Percentiles rank a stretch among this genome's conserved stretches.
These are phyloP conservation scores for Wickerhamiella alocasiicola DNA, from an alignment of 805 yeast genomes.

Conservation along the genomic window DNA sequence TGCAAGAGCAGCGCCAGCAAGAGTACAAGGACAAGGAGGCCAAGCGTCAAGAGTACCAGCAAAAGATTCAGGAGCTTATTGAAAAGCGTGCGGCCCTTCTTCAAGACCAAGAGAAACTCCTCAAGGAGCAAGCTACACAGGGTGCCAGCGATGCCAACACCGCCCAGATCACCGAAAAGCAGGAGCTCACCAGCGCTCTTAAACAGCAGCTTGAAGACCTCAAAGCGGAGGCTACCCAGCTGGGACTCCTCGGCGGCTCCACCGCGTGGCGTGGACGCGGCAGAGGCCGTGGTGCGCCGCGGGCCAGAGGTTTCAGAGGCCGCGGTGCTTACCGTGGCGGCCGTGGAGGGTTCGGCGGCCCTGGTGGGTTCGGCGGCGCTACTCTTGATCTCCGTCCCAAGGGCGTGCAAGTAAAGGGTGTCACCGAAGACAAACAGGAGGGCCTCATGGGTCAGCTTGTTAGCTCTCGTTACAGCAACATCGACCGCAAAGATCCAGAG, in stretches of 20 bases:
- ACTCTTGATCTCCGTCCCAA: constrained; percentile 31
- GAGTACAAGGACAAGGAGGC: constrained; percentile 31
- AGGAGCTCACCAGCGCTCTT: constrained; percentile 23
- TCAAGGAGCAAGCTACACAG: constrained; percentile 22
- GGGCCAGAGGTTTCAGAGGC: constrained; percentile 14
- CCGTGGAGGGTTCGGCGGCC: constrained; percentile 22
- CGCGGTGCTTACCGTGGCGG: constrained; percentile 19
- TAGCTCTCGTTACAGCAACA: constrained; percentile 16
- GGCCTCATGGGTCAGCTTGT: constrained; percentile 24
- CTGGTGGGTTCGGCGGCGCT: constrained; percentile 20
- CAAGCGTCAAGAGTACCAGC: constrained; percentile 27
- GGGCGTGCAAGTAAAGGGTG: constrained; percentile 26
- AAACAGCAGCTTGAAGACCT: constrained; percentile 26
- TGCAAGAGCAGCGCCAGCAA: constrained; percentile 32
- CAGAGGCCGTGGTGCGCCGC: constrained; percentile 17
- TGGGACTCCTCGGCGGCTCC: constrained; percentile 14
- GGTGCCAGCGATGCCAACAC: constrained; percentile 11
- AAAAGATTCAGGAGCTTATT: constrained; percentile 26
- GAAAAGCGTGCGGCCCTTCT: constrained; percentile 29
- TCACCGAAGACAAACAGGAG: constrained; percentile 26
- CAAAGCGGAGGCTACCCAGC: constrained; percentile 15
- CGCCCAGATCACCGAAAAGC: constrained; percentile 13
- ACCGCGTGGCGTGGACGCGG: constrained; percentile 12
- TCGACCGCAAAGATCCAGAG: constrained; percentile 16
- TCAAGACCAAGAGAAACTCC: constrained; percentile 28